A percentile compares a stretch with the other conserved stretches of the same genome.
phyloP scores from a whole-genome alignment of 2,329 filamentous ascomycete species.

The Septoria petroselini region DNA sequence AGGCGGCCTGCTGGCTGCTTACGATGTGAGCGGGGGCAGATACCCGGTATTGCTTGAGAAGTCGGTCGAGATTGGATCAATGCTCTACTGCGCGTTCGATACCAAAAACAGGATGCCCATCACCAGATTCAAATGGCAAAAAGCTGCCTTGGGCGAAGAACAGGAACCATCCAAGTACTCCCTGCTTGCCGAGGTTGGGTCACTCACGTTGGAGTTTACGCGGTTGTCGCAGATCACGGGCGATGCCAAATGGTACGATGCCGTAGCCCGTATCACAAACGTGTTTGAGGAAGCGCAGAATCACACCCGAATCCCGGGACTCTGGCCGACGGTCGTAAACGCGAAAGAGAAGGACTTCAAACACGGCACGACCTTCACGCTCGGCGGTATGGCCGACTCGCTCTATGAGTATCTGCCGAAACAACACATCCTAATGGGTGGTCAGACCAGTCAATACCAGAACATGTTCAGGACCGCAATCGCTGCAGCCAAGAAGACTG shows the following conservation, averaged over 20 bases:
- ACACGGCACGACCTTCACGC: slow-evolving; percentile 35
- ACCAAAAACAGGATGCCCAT: slow-evolving; percentile 67
- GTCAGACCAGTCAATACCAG: slow-evolving; percentile 40
- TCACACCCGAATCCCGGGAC: slow-evolving; percentile 56
- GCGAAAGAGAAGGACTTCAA: slow-evolving; percentile 38
- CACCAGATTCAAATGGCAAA: slow-evolving; percentile 56
- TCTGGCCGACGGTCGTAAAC: slow-evolving; percentile 60
- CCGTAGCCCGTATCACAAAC: slow-evolving; percentile 57
- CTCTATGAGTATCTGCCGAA: slow-evolving; percentile 39
- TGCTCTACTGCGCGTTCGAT: slow-evolving; percentile 65
- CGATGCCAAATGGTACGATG: slow-evolving; percentile 61
- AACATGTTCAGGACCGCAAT: slow-evolving; percentile 50
- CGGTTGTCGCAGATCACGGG: slow-evolving; percentile 61
- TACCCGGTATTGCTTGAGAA: slow-evolving; percentile 55
- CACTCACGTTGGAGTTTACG: slow-evolving; percentile 61
- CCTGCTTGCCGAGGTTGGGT: slow-evolving; percentile 55
- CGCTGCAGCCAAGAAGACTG: slow-evolving; percentile 47
- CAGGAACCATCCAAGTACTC: slow-evolving; percentile 38
- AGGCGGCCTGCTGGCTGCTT: slow-evolving; percentile 66
- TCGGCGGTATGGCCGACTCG: slow-evolving; percentile 39
- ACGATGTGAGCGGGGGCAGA: slow-evolving; percentile 58
- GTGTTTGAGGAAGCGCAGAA: slow-evolving; percentile 55
- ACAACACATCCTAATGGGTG: slow-evolving; percentile 31
- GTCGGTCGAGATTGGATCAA: slow-evolving; percentile 60
- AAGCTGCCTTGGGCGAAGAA: slow-evolving; percentile 30